Evolutionary conservation across 1,284 basidiomycete genomes (phyloP), one percentile per base, ranked within the genome.

Genomic region (Cryptococcus sp.): DNA sequence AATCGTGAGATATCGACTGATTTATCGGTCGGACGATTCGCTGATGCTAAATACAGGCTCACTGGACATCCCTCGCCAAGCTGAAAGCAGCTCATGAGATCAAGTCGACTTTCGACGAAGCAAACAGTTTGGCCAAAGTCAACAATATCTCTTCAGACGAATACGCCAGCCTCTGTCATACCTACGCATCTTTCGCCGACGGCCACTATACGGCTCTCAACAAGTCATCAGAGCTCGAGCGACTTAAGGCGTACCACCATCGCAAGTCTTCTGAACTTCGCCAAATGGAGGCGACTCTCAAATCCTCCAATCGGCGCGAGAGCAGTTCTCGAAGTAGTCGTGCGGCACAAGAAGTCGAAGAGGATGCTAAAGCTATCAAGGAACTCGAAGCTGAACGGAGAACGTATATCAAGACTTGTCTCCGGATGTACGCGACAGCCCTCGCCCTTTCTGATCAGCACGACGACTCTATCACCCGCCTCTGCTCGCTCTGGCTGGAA

Each of bases 161-260:
- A 15, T 83, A 82, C 47, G 87, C 88, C 8, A 80, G 82, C n/a
- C 83, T 98, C 31, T 91, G 85, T 68, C 87, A 89, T 66, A 85
- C 90, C 65, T 96, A 87, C 73, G 95, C 94, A 0, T 82, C 85
- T 22, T 98, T 98, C 71, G 89, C 93, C 0, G 92, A 97, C 70
- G 82, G 84, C 7, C 93, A 98, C 67, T 93, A 92, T 69, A 84
- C 87, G 57, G 80, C 84, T 2, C 83, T 89, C 44, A 75, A 83
- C 22, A 84, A 84, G 57, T 90, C 90, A 0, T 85, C 89, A 0
- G 92, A 95, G 63, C 83, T 85, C 3, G 75, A 87, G 44, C 82
- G 88, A 52, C 85, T 87, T 75, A 87, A 86, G 67, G 79, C 87
- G 0, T 91, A 91, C 66, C 82, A 86, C n/a, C 86, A 88, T 51